A percentile compares a stretch with the other conserved stretches of the same genome.
Evolutionary conservation across 768 basidiomycete species (phyloP).

Genomic region (Naganishia antarctica): DNA sequence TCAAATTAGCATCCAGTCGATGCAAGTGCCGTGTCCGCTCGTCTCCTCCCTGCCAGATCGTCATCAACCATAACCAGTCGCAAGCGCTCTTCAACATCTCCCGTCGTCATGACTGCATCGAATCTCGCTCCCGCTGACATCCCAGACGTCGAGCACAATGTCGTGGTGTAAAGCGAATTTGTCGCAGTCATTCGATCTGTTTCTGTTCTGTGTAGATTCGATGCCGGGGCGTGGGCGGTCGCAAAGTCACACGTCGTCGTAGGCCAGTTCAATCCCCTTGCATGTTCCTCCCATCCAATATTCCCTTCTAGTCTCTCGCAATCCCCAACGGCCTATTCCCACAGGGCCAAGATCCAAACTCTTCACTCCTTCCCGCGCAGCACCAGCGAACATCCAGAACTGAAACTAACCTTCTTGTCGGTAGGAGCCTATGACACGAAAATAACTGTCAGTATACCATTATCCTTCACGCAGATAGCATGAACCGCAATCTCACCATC

Average conservation of each 20-base stretch:
- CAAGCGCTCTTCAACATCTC: no score
- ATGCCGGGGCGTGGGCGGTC: not conserved
- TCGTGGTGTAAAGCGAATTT: no score
- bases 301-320: not conserved
- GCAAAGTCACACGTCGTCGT: no score
- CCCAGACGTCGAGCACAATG: not conserved
- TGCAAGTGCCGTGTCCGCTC: not conserved
- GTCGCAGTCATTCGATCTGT: no score
- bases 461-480: not conserved
- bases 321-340: no score
- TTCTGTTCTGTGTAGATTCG: no score
- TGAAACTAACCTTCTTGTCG: constrained; percentile 39
- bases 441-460: not conserved
- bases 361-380: not conserved
- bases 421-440: constrained; percentile 34
- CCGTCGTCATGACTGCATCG: no score
- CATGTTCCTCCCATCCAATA: not conserved
- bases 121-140: not conserved
- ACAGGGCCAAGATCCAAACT: no score
- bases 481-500: constrained; percentile 21
- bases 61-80: no score
- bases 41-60: no score
- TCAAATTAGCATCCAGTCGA: not conserved
- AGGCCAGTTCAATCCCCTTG: no score
- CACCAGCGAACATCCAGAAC: not conserved